Conservation (phyloP, 768 basidiomycete species). For the Amanita molliuscula region DNA sequence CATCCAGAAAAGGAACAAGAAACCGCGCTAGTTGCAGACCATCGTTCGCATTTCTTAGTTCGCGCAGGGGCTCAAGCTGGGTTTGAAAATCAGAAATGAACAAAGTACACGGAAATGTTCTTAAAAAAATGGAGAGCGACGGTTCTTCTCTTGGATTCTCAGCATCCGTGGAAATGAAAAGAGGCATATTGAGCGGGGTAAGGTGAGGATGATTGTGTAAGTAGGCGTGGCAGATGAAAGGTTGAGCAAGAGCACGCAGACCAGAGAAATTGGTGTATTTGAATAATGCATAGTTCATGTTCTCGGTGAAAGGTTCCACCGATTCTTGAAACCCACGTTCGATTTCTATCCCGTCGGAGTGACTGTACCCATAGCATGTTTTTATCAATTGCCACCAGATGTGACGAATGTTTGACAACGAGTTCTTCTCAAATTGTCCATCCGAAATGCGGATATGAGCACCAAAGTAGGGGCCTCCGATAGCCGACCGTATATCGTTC, state of each 20-base stretch:
- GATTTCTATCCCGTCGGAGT: slow-evolving; percentile 12
- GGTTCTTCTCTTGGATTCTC: slow-evolving; percentile 27
- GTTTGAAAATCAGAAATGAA: slow-evolving; percentile 40
- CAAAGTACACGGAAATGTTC: slow-evolving; percentile 56
- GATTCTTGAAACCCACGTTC: slow-evolving; percentile 13
- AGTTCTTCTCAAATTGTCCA: slow-evolving; percentile 41
- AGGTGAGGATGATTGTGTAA: slow-evolving; percentile 22
- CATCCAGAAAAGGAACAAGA: slow-evolving; percentile 57
- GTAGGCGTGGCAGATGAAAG: neutral
- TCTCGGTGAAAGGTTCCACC: slow-evolving; percentile 7
- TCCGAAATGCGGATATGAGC: slow-evolving; percentile 65
- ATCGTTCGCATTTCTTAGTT: slow-evolving; percentile 35
- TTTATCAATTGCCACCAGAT: slow-evolving; percentile 53
- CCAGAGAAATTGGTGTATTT: neutral
- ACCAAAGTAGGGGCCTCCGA: slow-evolving; percentile 45
- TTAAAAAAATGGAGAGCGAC: slow-evolving; percentile 32
- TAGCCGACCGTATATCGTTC: slow-evolving; percentile 27
- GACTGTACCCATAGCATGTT: slow-evolving; percentile 6
- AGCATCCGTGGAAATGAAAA: slow-evolving; percentile 62
- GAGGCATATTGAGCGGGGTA: slow-evolving; percentile 37
- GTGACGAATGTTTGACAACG: slow-evolving; percentile 28
- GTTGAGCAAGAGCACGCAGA: neutral
- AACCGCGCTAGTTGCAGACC: slow-evolving; percentile 31
- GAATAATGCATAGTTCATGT: neutral
- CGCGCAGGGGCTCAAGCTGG: slow-evolving; percentile 20